Conservation (phyloP, 2,329 filamentous ascomycete species). For the Lasiodiplodia hormozganensis region DNA sequence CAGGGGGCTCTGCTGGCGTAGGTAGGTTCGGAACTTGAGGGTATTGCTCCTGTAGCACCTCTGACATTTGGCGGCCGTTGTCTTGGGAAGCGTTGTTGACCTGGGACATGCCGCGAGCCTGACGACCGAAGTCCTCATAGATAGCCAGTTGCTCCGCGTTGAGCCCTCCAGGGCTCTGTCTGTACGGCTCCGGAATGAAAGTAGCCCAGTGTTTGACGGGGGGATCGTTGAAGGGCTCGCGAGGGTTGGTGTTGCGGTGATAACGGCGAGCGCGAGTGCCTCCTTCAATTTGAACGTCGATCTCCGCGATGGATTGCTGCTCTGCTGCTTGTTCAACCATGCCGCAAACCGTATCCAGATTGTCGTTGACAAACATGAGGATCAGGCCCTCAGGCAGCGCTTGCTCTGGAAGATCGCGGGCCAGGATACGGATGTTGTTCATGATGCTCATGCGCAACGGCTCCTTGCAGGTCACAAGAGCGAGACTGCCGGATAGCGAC, state of each 20-base stretch:
- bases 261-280: constrained; percentile 79
- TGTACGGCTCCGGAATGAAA: constrained; percentile 92
- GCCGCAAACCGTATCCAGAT: constrained; percentile 89
- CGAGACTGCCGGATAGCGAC: constrained; percentile 89
- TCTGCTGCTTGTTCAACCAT: constrained; percentile 97
- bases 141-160: constrained; percentile 94
- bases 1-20: constrained; percentile 67
- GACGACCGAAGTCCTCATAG: constrained; percentile 93
- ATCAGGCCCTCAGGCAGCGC: constrained; percentile 93
- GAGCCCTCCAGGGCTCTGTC: constrained; percentile 80
- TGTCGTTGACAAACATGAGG: constrained; percentile 98
- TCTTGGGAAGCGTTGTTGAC: constrained; percentile 66
- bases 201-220: constrained; percentile 88
- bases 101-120: constrained; percentile 70
- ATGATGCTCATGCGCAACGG: constrained; percentile 95
- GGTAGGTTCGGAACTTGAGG: constrained; percentile 66
- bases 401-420: constrained; percentile 67
- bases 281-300: constrained; percentile 87
- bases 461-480: constrained; percentile 97
- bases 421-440: constrained; percentile 92
- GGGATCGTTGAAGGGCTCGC: constrained; percentile 83
- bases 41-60: constrained; percentile 68
- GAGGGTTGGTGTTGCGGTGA: constrained; percentile 76
- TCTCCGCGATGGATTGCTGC: constrained; percentile 89
- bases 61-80: constrained; percentile 65